Base-by-base conservation (phyloP, 2,329 filamentous ascomycete species). In the Orbilia oligospora region DNA sequence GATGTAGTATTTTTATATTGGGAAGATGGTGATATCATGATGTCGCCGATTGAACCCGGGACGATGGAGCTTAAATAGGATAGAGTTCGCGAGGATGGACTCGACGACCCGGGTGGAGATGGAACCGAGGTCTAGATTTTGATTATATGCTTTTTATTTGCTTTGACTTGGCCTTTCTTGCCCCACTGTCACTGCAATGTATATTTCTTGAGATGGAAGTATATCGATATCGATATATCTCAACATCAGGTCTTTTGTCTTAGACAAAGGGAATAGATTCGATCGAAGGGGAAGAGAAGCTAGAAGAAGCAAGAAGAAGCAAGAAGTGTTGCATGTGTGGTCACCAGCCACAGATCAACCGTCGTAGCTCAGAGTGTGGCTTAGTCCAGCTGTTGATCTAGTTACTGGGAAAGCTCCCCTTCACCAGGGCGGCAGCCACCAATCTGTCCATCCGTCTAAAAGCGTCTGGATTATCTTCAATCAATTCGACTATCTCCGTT, bases 111-210 rank as follows among this genome's bases (percentile, higher is more conserved):
- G 55, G 55, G 30, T 14, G 49, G n/a, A 22, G 33, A 53, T 36
- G 30, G 36, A 46, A 22, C 41, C 67, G 41, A 30, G 67, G 24
- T 51, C 41, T 33, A 20, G 27, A 30, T 49, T 36, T 24, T 9
- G 64, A 67, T 44, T 41, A n/a, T n/a, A 18, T 8, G 99, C 89
- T 98, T 97, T n/a, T 86, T 94, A 94, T 88, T 99, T n/a, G n/a
- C n/a, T 97, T 94, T 98, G 98, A 89, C 96, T 93, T 96, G 96
- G 99, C 18, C 10, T 36, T 36, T 9, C 33, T 1, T 36, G 8
- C 33, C 33, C 33, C 6, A 36, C 5, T 36, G 33, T 36, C 33
- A 36, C 33, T 36, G 33, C 33, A 36, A 9, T 36, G 5, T 8
- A 1, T 30, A 6, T 5, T 30, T 53, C 20, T 12, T 49, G 36